Evolutionary conservation across 768 basidiomycete species (phyloP), one percentile per base, ranked within the genome.

Genomic region (Omphalotus guepiniiformis): DNA sequence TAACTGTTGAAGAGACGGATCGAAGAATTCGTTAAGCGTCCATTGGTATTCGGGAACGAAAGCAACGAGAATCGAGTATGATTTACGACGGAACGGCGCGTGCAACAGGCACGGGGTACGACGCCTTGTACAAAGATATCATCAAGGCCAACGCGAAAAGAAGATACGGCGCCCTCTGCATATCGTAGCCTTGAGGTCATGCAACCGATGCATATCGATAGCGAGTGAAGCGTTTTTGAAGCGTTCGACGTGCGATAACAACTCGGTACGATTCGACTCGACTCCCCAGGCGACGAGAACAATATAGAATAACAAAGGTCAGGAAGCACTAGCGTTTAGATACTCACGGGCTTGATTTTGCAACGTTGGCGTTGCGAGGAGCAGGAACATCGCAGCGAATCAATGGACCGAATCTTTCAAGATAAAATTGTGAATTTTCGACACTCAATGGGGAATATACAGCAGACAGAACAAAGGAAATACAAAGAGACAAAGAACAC

Each of bases 301-400:
- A 9, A 32, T 9, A 32, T 32, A 32, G 30, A 9, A 9, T 32
- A 9, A n/a, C n/a, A n/a, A n/a, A 32, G 9, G 30, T n/a, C 30
- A n/a, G 9, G n/a, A 9, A 32, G 9, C 30, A 54, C 48, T 50
- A 27, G 37, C 44, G 42, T 55, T 56, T 48, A 47, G 51, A 58
- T 52, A 91, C 89, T 88, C 74, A 92, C 89, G 89, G 88, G 58
- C 87, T 88, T 34, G 83, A 76, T 48, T 73, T 77, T 15, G 85
- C 79, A n/a, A n/a, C n/a, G 53, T 83, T 75, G 0, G 83, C 81
- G 66, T 88, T 87, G 53, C 88, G 82, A 2, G 89, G 87, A 2
- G 90, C 91, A 15, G 90, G 90, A 13, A 93, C 88, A 61, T 93
- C 91, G 68, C 91, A 93, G 50, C 90, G 86, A 51, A 92, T 78